These are phyloP conservation scores for Ananas comosus DNA, from an alignment of 176 grass and related monocot genomes.

Conservation along the genomic window DNA sequence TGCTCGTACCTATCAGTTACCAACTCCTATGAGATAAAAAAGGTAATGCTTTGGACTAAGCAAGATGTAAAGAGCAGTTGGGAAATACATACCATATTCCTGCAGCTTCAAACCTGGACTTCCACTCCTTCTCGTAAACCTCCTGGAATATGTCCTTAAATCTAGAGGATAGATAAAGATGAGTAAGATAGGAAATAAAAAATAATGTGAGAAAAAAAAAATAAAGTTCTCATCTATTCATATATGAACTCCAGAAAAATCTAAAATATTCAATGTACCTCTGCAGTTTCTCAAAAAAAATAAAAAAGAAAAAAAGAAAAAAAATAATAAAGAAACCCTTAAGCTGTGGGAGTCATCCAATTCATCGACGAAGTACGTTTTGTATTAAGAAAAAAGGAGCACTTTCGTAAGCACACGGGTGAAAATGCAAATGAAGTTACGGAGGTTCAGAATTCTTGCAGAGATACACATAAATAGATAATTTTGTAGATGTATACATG, in stretches of 20 bases:
- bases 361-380: no score
- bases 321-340: no score
- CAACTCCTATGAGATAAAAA: constrained; percentile 7
- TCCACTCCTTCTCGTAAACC: constrained; percentile 91
- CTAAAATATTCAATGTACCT: background rate
- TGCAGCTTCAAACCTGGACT: constrained; percentile 75
- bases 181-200: constrained; percentile 13
- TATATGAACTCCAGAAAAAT: background rate
- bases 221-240: background rate
- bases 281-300: no score
- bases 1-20: constrained; percentile 74
- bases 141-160: constrained; percentile 99
- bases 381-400: no score
- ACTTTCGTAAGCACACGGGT: no score
- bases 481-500: no score
- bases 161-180: constrained; percentile 30
- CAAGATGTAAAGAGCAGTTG: constrained; percentile 6
- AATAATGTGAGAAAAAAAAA: constrained; percentile 9
- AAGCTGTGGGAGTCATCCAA: no score
- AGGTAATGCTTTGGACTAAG: background rate
- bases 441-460: no score
- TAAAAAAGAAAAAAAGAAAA: no score
- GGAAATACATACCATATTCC: constrained; percentile 60
- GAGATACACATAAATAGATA: no score
- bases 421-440: no score